Evolutionary conservation across 2,329 filamentous ascomycete genomes (phyloP).

Genomic region (Hypoxylon sp.): DNA sequence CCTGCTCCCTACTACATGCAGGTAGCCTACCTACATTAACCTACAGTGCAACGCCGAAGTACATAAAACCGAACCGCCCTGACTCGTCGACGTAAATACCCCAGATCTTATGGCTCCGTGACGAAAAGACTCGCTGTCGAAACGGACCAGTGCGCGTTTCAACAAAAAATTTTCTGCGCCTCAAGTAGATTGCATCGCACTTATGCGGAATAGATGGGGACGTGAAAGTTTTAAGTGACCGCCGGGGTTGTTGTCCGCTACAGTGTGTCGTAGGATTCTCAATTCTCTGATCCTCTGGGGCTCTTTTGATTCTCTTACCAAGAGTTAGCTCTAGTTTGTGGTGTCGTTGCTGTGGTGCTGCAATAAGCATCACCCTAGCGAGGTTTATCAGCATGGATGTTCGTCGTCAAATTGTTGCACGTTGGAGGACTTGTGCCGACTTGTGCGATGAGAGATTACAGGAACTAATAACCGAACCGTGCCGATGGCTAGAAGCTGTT

Average conservation of each 20-base stretch:
- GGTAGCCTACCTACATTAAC: too few relatives aligned
- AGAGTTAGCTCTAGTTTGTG: slow-evolving; percentile 2
- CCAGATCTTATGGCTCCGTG: slow-evolving; percentile 15
- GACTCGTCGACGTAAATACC: slow-evolving; percentile 23
- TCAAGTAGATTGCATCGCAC: slow-evolving; percentile 23
- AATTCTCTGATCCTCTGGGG: slow-evolving; percentile 28
- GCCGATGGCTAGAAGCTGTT: slow-evolving; percentile 8
- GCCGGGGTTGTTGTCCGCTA: slow-evolving; percentile 7
- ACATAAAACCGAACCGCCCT: not conserved
- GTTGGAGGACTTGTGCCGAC: slow-evolving; percentile 26
- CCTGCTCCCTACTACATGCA: slow-evolving; percentile 6
- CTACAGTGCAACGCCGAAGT: not conserved
- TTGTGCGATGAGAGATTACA: slow-evolving; percentile 22
- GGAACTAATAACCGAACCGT: slow-evolving; percentile 17
- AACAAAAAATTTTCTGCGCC: slow-evolving; percentile 9
- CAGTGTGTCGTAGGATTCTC: slow-evolving; percentile 25
- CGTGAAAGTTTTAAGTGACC: slow-evolving; percentile 6
- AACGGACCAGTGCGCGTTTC: slow-evolving; percentile 16
- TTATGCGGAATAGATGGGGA: slow-evolving; percentile 6
- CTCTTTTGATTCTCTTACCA: slow-evolving; percentile 19
- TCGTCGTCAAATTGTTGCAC: slow-evolving; percentile 7
- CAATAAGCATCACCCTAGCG: slow-evolving; percentile 33
- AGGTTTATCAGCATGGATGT: slow-evolving; percentile 31
- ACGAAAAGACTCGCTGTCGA: slow-evolving; percentile 13
- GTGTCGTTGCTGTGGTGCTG: slow-evolving; percentile 28